These are phyloP conservation scores for Blastomyces gilchristii DNA, from an alignment of 2,329 filamentous ascomycete genomes.

Conservation along the genomic window DNA sequence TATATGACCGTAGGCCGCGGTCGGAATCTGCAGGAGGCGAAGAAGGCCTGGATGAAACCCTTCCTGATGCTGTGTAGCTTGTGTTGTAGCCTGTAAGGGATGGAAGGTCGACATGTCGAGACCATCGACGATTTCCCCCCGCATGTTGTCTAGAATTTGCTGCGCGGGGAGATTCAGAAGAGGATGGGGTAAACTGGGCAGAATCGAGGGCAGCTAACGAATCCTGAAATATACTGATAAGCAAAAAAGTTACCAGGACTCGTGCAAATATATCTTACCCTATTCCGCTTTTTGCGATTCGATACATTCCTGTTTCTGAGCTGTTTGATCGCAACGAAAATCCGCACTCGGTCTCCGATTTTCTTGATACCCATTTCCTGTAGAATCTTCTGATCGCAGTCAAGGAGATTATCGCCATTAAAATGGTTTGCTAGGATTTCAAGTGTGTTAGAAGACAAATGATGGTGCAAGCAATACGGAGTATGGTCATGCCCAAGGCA, in stretches of 20 bases:
- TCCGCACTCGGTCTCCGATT: slow-evolving; percentile 86
- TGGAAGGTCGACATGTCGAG: slow-evolving; percentile 32
- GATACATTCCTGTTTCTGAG: slow-evolving; percentile 65
- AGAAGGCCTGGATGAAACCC: slow-evolving; percentile 55
- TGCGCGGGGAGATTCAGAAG: slow-evolving; percentile 55
- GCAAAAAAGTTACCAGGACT: neutral
- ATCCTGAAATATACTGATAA: slow-evolving; percentile 47
- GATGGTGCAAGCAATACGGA: neutral
- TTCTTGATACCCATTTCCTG: slow-evolving; percentile 99
- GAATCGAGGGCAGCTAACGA: slow-evolving; percentile 71
- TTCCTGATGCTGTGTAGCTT: slow-evolving; percentile 34
- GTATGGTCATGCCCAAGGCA: neutral
- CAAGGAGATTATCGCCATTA: slow-evolving; percentile 90
- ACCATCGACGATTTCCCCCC: slow-evolving; percentile 53
- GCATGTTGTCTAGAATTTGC: slow-evolving; percentile 45
- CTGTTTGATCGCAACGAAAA: slow-evolving; percentile 78
- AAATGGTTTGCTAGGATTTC: slow-evolving; percentile 67
- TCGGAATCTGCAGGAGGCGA: slow-evolving; percentile 55
- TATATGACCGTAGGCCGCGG: slow-evolving; percentile 43
- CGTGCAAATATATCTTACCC: slow-evolving; percentile 47
- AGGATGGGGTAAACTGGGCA: slow-evolving; percentile 49
- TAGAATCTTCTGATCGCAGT: slow-evolving; percentile 91
- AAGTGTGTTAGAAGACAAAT: slow-evolving; percentile 6
- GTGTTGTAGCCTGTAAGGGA: slow-evolving; percentile 32
- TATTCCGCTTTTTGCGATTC: slow-evolving; percentile 71